Evolutionary conservation across 2,329 filamentous ascomycete genomes (phyloP).

Genomic region (Talaromyces funiculosus): DNA sequence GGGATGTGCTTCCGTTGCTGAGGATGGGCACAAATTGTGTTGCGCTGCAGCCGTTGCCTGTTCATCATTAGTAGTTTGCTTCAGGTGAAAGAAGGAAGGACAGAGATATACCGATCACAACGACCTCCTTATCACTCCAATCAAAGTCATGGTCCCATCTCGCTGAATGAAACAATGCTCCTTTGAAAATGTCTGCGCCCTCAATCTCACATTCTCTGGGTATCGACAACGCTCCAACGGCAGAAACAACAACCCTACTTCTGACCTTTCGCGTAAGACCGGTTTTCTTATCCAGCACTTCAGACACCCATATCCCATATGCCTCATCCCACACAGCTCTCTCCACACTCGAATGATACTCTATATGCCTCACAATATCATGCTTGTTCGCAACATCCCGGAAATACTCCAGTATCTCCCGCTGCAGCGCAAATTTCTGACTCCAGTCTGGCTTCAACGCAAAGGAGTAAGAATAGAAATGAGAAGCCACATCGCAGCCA

Average conservation of each 20-base stretch:
- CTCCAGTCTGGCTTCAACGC: constrained; percentile 38
- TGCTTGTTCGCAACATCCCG: constrained; percentile 18
- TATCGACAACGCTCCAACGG: constrained; percentile 26
- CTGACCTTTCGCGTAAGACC: constrained; percentile 17
- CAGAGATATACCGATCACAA: constrained; percentile 30
- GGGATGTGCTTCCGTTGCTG: constrained; percentile 24
- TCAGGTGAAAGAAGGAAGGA: neutral
- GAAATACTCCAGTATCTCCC: constrained; percentile 32
- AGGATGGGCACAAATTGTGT: constrained; percentile 47
- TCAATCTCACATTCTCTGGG: constrained; percentile 25
- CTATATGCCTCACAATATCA: constrained; percentile 20
- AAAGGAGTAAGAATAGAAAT: constrained; percentile 42
- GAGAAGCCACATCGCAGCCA: constrained; percentile 35
- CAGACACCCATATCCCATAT: constrained; percentile 24
- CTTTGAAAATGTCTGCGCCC: constrained; percentile 29
- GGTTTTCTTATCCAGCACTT: constrained; percentile 21
- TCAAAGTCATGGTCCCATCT: constrained; percentile 38
- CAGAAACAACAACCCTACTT: constrained; percentile 26
- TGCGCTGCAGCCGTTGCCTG: constrained; percentile 45
- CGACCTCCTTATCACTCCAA: constrained; percentile 33
- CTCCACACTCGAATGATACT: constrained; percentile 20
- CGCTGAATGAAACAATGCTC: constrained; percentile 37
- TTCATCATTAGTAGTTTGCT: neutral
- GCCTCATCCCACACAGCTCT: constrained; percentile 17
- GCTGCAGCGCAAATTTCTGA: constrained; percentile 29